Evolutionary conservation across 495 filamentous ascomycete species (phyloP).

Genomic region (Podospora tetraspora): DNA sequence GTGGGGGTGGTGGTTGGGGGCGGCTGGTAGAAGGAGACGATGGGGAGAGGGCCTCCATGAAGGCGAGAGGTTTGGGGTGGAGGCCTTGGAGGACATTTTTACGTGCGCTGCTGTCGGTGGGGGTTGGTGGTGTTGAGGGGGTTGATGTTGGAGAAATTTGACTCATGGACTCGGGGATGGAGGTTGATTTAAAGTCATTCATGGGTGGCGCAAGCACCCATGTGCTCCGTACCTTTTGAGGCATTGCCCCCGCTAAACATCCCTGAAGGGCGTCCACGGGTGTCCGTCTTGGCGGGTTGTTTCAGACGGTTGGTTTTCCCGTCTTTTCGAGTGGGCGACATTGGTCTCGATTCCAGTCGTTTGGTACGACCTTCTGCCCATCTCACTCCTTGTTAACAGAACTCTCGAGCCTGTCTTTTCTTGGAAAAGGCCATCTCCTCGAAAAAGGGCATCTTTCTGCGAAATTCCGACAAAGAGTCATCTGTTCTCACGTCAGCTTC

Average conservation of each 20-base stretch:
- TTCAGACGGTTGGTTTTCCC: not conserved
- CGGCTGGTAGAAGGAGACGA: conserved; percentile 2
- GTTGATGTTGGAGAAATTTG: not conserved
- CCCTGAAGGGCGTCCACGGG: not conserved
- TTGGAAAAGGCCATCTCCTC: not conserved
- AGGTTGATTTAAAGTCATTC: not conserved
- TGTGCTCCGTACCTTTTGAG: not conserved
- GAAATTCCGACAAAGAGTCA: not conserved
- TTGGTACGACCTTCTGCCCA: not conserved
- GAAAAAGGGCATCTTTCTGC: not conserved
- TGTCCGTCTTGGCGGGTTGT: not conserved
- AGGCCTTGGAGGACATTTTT: not conserved
- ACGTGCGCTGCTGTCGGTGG: not conserved
- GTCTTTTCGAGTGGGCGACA: not conserved
- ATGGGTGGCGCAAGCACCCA: not conserved
- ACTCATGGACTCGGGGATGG: not conserved
- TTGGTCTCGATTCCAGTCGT: not conserved
- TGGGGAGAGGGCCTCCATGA: conserved; percentile 9
- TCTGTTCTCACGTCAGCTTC: not conserved
- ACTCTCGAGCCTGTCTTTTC: not conserved
- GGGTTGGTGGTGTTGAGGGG: not conserved
- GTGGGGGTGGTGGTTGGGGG: not conserved
- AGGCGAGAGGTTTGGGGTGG: conserved; percentile 3
- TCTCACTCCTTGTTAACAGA: not conserved
- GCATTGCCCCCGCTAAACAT: not conserved